Evolutionary conservation across 208 protist species (phyloP), one percentile per base, ranked within the genome.

Genomic region (Leishmania tarentolae): DNA sequence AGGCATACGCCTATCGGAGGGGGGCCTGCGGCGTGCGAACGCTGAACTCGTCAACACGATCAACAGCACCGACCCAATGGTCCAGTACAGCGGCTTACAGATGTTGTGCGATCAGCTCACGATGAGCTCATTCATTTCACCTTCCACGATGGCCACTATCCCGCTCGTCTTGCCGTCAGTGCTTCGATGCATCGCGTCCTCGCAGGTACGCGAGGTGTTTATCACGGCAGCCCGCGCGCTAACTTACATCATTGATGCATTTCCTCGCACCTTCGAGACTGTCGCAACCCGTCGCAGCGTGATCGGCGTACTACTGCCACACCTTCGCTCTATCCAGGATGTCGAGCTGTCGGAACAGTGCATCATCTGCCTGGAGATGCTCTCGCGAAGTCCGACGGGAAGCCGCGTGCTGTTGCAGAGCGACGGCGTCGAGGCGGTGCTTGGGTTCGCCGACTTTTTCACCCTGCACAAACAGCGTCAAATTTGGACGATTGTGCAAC

Each of bases 301-400:
- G 53, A 83, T 98, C 5, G 79, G 87, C 1, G 79, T 90, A 3
- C 83, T 99, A 42, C 92, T 97, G 46, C 76, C 81, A 53, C 95
- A 96, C 68, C 83, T 99, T 8, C 87, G 93, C 28, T 91, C 80
- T 21, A 97, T 99, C 71, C 90, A 97, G 75, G 98, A 98, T 83
- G 97, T 99, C 79, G 98, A 99, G 86, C 80, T 99, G 19, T 96
- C 98, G 46, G 97, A 99, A 84, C 94, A 99, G 90, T 95, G 93
- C 78, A 79, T 98, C 24, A 93, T 86, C 46, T 97, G 94, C 83
- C 35, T 99, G 24, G 95, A 98, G 61, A 97, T 98, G 80, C 80
- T 99, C 31, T 92, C 93, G 50, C 88, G 94, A 50, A 81, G 63
- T 44, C 56, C 80, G 4, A 44, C 40, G 6, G 89, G 89, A 6